These are phyloP conservation scores for Rhizopus stolonifer DNA, from an alignment of 371 early-diverging fungal genomes.

Conservation along the genomic window DNA sequence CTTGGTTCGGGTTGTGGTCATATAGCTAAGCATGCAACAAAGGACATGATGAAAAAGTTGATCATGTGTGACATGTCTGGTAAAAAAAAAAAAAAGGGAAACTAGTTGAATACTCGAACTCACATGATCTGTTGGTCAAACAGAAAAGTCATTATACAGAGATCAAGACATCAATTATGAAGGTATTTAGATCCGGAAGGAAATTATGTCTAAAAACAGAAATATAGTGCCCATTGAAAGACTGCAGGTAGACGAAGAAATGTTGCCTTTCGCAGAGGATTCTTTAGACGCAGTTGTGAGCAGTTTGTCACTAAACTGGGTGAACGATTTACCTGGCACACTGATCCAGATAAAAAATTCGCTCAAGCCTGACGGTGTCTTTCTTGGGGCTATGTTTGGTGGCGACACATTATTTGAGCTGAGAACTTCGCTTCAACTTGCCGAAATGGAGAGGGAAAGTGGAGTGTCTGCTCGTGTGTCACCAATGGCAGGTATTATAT, in stretches of 20 bases:
- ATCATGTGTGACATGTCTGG: slow-evolving; percentile 89
- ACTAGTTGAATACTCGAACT: neutral
- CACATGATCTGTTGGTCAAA: neutral
- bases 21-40: slow-evolving; percentile 75
- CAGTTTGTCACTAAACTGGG: slow-evolving; percentile 90
- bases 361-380: slow-evolving; percentile 89
- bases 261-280: slow-evolving; percentile 74
- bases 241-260: slow-evolving; percentile 82
- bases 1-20: slow-evolving; percentile 90
- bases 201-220: neutral
- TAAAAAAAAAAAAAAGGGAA: slow-evolving; percentile 11
- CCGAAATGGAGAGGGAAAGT: slow-evolving; percentile 87
- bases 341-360: slow-evolving; percentile 80
- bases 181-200: slow-evolving; percentile 36
- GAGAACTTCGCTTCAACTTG: slow-evolving; percentile 86
- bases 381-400: slow-evolving; percentile 91
- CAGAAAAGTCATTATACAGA: slow-evolving; percentile 69
- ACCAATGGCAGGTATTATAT: slow-evolving; percentile 76
- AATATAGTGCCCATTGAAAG: slow-evolving; percentile 73
- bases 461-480: slow-evolving; percentile 92
- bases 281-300: slow-evolving; percentile 86
- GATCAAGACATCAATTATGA: slow-evolving; percentile 62
- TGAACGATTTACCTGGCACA: slow-evolving; percentile 92
- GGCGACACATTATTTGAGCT: slow-evolving; percentile 95
- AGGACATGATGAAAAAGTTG: slow-evolving; percentile 78